These are phyloP conservation scores for Phytophthora brassicae DNA, from an alignment of 352 stramenopile genomes.

Conservation along the genomic window DNA sequence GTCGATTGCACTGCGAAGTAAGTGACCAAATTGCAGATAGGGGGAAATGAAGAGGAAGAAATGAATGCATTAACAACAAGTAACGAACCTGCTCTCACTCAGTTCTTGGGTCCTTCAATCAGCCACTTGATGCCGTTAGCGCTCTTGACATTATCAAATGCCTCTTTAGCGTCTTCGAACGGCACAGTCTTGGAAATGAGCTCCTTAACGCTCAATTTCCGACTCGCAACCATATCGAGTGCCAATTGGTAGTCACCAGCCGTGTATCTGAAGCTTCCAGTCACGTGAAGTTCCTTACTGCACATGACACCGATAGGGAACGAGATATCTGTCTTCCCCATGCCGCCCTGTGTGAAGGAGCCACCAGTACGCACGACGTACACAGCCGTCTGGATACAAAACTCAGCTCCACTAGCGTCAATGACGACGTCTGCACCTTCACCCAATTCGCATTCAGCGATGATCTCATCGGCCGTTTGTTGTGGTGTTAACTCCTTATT, in stretches of 20 bases:
- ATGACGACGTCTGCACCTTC: conserved; percentile 33
- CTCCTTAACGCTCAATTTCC: conserved; percentile 30
- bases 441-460: conserved; percentile 17
- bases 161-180: conserved; percentile 35
- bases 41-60: background rate
- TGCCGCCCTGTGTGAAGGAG: conserved; percentile 29
- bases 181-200: conserved; percentile 29
- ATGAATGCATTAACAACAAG: conserved; percentile 15
- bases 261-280: conserved; percentile 35
- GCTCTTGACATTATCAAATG: conserved; percentile 33
- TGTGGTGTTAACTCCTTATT: conserved; percentile 11
- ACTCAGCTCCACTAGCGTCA: conserved; percentile 28
- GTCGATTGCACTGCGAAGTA: conserved; percentile 15
- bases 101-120: conserved; percentile 35
- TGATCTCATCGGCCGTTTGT: conserved; percentile 21
- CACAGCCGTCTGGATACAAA: conserved; percentile 30
- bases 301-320: conserved; percentile 35
- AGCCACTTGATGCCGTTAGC: conserved; percentile 40
- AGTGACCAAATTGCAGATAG: no score
- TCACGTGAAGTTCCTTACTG: conserved; percentile 31
- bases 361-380: conserved; percentile 28
- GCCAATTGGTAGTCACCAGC: conserved; percentile 31
- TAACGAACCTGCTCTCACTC: background rate
- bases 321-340: conserved; percentile 30
- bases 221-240: conserved; percentile 30